phyloP scores from a whole-genome alignment of 1,284 basidiomycete species.

The Cutaneotrichosporon cutaneum region DNA sequence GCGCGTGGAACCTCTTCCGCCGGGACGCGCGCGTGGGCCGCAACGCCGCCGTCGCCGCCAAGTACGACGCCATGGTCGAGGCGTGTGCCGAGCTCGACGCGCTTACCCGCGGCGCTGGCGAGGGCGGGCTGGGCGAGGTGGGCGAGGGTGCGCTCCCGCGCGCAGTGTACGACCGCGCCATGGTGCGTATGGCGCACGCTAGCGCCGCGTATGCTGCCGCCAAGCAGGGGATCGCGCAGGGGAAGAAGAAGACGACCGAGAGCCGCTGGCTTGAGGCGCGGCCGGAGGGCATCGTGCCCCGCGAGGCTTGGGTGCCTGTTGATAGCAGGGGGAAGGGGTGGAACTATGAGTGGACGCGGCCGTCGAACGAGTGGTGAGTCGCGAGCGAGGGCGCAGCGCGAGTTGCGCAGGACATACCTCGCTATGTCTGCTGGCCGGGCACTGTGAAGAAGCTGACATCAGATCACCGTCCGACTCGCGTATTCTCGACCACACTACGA shows the following conservation, averaged over 20 bases:
- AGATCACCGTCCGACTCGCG: slow-evolving; percentile 1
- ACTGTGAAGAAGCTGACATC: slow-evolving; percentile 11
- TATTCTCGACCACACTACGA: slow-evolving; percentile 1
- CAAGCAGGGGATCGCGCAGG: slow-evolving; percentile 47
- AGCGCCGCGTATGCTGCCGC: slow-evolving; percentile 16
- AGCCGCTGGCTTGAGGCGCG: slow-evolving; percentile 70
- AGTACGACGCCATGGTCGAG: slow-evolving; percentile 70
- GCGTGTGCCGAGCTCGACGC: slow-evolving; percentile 77
- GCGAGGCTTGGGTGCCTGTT: slow-evolving; percentile 51
- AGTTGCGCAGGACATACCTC: too few relatives aligned
- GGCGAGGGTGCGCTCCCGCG: slow-evolving; percentile 22
- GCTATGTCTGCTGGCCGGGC: too few relatives aligned
- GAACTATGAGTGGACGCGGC: slow-evolving; percentile 50
- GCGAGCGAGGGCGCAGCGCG: background rate
- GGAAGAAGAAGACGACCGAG: slow-evolving; percentile 63
- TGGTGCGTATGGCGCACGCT: slow-evolving; percentile 62
- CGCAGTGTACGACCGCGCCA: slow-evolving; percentile 68
- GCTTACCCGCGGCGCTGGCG: slow-evolving; percentile 33
- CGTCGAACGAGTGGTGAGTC: slow-evolving; percentile 26
- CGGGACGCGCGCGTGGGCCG: slow-evolving; percentile 70
- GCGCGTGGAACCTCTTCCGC: slow-evolving; percentile 82
- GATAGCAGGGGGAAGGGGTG: slow-evolving; percentile 51
- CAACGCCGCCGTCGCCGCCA: slow-evolving; percentile 65
- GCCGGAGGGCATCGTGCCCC: slow-evolving; percentile 77
- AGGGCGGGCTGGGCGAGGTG: slow-evolving; percentile 9